phyloP scores from a whole-genome alignment of 495 filamentous ascomycete species.

The Thermothielavioides terrestris region DNA sequence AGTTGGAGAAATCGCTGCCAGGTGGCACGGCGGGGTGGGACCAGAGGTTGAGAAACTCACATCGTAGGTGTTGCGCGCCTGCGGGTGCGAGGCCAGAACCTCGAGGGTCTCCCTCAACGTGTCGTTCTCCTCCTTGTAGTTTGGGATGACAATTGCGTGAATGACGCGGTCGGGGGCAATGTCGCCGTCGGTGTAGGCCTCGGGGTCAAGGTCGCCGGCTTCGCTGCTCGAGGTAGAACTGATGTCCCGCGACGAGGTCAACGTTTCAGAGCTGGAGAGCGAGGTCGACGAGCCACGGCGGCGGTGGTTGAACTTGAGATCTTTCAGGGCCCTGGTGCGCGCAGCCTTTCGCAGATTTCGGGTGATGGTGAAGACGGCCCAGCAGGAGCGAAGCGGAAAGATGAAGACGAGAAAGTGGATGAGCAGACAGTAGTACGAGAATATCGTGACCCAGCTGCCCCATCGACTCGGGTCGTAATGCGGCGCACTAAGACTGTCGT shows the following conservation, averaged over 20 bases:
- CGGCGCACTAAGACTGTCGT: slow-evolving; percentile 35
- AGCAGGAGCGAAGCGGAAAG: slow-evolving; percentile 47
- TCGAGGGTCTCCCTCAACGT: slow-evolving; percentile 56
- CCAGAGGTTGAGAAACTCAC: slow-evolving; percentile 37
- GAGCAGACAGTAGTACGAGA: slow-evolving; percentile 45
- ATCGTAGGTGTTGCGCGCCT: slow-evolving; percentile 55
- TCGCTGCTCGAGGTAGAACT: slow-evolving; percentile 41
- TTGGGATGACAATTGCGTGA: slow-evolving; percentile 59
- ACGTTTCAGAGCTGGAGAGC: slow-evolving; percentile 42
- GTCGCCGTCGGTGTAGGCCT: slow-evolving; percentile 32
- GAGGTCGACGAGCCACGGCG: slow-evolving; percentile 44
- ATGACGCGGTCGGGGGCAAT: slow-evolving; percentile 37
- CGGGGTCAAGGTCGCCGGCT: slow-evolving; percentile 36
- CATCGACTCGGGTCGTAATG: slow-evolving; percentile 25
- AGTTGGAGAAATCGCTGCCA: not conserved
- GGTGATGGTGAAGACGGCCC: slow-evolving; percentile 43
- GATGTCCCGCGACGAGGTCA: slow-evolving; percentile 38
- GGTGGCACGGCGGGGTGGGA: not conserved
- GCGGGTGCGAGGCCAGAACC: slow-evolving; percentile 55
- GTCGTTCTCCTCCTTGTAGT: slow-evolving; percentile 61
- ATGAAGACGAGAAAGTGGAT: slow-evolving; percentile 46
- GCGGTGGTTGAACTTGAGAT: slow-evolving; percentile 36
- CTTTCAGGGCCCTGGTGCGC: slow-evolving; percentile 31
- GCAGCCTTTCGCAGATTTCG: slow-evolving; percentile 30
- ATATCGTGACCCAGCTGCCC: slow-evolving; percentile 33